Conservation (phyloP, 2,329 filamentous ascomycete genomes). For the Penicillium sumatraense region DNA sequence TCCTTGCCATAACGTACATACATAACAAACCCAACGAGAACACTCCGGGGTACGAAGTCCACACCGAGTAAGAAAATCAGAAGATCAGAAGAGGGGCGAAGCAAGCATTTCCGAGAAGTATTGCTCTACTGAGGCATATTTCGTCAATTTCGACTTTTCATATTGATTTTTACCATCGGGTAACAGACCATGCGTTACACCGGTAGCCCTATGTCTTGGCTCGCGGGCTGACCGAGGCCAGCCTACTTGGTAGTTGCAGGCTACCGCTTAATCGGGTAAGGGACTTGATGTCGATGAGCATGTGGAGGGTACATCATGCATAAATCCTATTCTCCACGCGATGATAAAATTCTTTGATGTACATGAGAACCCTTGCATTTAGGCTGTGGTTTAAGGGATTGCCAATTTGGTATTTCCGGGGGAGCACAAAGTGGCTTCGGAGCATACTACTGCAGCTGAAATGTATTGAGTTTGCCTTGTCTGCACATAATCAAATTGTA, state of each 20-base stretch:
- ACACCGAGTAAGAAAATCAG: background rate
- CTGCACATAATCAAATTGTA: background rate
- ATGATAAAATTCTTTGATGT: background rate
- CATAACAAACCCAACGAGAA: background rate
- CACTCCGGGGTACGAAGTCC: background rate
- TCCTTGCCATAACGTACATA: background rate
- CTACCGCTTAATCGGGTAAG: background rate
- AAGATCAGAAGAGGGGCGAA: background rate
- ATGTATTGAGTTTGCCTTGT: no score
- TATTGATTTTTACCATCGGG: background rate
- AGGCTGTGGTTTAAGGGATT: background rate
- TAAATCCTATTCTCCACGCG: background rate
- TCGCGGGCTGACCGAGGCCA: background rate
- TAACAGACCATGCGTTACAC: background rate
- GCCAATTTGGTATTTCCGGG: background rate
- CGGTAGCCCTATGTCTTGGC: slow-evolving; percentile 1
- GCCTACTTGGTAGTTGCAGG: background rate
- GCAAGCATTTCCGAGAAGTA: background rate
- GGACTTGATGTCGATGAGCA: background rate
- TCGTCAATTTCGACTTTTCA: background rate
- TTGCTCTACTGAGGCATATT: background rate
- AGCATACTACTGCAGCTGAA: background rate
- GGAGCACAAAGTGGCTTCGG: background rate
- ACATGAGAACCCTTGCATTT: background rate
- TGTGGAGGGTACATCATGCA: background rate